Conservation (phyloP, 306 rosid genomes). For the Glycine tomentella region DNA sequence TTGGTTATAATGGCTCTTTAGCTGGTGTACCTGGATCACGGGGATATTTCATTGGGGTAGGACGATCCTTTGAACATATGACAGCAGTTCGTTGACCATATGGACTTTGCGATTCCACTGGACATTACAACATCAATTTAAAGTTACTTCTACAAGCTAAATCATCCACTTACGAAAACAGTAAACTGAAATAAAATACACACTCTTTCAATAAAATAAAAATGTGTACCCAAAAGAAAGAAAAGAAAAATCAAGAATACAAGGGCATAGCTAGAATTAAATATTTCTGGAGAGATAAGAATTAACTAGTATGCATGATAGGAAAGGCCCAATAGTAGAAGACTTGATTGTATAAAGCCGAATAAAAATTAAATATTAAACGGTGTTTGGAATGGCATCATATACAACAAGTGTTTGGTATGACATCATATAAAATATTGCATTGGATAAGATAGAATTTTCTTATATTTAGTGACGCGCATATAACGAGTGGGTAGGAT, state of each 20-base stretch:
- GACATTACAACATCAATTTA: slow-evolving; percentile 32
- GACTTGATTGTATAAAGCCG: background rate
- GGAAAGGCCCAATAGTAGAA: background rate
- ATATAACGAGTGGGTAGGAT: too few relatives aligned
- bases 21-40: slow-evolving; percentile 87
- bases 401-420: too few relatives aligned
- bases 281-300: slow-evolving; percentile 19
- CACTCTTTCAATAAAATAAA: slow-evolving; percentile 25
- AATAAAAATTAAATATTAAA: background rate
- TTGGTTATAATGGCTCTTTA: slow-evolving; percentile 69
- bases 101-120: slow-evolving; percentile 90
- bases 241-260: background rate
- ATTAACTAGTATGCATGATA: too few relatives aligned
- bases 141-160: slow-evolving; percentile 40
- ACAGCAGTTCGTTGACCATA: slow-evolving; percentile 86
- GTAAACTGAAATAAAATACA: slow-evolving; percentile 9
- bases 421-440: background rate
- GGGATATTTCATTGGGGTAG: slow-evolving; percentile 82
- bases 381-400: background rate
- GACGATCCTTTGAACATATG: slow-evolving; percentile 66
- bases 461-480: too few relatives aligned
- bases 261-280: slow-evolving; percentile 14
- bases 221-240: background rate
- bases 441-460: too few relatives aligned
- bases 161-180: slow-evolving; percentile 23